phyloP scores from a whole-genome alignment of 2,329 filamentous ascomycete genomes.

The Chaetomiaceae sp. region DNA sequence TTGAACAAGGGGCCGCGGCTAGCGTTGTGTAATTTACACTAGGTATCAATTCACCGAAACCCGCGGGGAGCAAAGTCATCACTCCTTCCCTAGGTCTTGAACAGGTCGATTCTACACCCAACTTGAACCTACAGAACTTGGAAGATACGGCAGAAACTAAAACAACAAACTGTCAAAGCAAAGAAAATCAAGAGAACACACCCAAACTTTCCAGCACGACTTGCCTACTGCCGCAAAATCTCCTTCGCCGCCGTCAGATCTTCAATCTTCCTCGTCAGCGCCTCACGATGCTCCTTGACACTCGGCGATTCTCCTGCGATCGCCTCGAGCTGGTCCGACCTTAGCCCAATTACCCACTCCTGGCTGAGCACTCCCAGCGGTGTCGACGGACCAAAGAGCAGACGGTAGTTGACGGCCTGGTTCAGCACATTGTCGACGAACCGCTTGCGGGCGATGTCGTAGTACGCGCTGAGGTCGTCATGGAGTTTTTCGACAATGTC shows the following conservation, averaged over 20 bases:
- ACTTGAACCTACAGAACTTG: too few relatives aligned
- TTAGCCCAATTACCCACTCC: conserved; percentile 30
- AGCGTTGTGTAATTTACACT: too few relatives aligned
- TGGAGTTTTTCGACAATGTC: conserved; percentile 29
- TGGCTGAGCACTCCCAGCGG: conserved; percentile 31
- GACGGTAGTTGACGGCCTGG: conserved; percentile 29
- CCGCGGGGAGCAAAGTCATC: too few relatives aligned
- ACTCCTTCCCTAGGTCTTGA: too few relatives aligned
- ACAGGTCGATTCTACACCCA: too few relatives aligned
- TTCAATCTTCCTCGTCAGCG: conserved; percentile 25
- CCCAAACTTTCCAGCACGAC: neutral
- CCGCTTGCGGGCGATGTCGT: conserved; percentile 30
- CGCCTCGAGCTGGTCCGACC: conserved; percentile 22
- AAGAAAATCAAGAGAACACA: neutral
- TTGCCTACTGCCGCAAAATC: conserved; percentile 21
- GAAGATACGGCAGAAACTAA: neutral
- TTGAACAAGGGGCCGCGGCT: too few relatives aligned
- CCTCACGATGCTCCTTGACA: conserved; percentile 22
- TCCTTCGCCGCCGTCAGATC: conserved; percentile 26
- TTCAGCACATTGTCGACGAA: conserved; percentile 36
- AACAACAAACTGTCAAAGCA: neutral
- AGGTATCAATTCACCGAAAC: too few relatives aligned
- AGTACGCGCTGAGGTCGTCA: conserved; percentile 33
- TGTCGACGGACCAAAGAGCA: conserved; percentile 27
- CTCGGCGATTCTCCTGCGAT: conserved; percentile 28